Evolutionary conservation across 78 protist genomes (phyloP).

Genomic region (Dictyostelium brefeldianum): DNA sequence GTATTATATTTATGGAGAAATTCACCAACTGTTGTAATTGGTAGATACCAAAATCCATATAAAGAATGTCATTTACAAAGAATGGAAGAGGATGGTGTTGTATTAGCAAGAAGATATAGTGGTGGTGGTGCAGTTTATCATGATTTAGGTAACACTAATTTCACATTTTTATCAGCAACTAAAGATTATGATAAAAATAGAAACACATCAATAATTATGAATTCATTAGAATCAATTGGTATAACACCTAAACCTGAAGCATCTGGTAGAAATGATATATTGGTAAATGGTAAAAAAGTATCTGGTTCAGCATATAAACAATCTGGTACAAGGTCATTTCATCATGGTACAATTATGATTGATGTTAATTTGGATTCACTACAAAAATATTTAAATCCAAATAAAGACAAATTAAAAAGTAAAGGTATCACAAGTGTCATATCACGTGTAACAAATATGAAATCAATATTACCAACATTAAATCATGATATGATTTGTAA

Average conservation of each 20-base stretch:
- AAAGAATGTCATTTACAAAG: constrained; percentile 84
- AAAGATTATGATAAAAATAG: constrained; percentile 35
- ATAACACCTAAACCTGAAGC: constrained; percentile 38
- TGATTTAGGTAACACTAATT: constrained; percentile 77
- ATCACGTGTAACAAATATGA: constrained; percentile 71
- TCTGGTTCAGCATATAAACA: constrained; percentile 81
- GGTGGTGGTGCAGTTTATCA: constrained; percentile 92
- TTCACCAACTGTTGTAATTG: constrained; percentile 90
- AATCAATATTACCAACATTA: constrained; percentile 22
- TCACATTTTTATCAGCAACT: constrained; percentile 74
- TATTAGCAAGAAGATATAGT: constrained; percentile 62
- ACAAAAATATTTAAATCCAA: constrained; percentile 73
- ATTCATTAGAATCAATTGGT: constrained; percentile 29
- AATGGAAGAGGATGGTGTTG: constrained; percentile 82
- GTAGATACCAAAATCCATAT: constrained; percentile 89
- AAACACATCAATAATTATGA: constrained; percentile 46
- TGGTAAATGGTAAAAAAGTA: constrained; percentile 72
- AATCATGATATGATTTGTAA: constrained; percentile 54
- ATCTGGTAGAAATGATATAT: constrained; percentile 83
- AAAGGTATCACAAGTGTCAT: constrained; percentile 80
- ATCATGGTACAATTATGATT: constrained; percentile 85
- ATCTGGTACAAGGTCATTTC: constrained; percentile 68
- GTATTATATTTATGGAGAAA: constrained; percentile 88
- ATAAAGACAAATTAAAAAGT: constrained; percentile 80
- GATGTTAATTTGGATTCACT: constrained; percentile 72